Evolutionary conservation across 352 stramenopile species (phyloP).

Genomic region (Phytopythium helicoides): DNA sequence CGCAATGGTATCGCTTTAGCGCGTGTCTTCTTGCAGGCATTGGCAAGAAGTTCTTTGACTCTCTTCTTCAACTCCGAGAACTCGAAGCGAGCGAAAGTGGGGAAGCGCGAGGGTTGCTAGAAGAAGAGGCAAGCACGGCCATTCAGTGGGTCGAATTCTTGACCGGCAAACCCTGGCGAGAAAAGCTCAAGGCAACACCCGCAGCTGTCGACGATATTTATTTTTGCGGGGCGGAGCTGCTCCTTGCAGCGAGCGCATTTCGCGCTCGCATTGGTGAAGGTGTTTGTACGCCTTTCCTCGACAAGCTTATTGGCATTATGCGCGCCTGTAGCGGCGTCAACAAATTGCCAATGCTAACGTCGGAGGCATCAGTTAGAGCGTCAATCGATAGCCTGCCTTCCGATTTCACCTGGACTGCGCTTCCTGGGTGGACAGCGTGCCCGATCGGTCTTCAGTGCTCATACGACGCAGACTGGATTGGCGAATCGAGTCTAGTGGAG

Average conservation of each 20-base stretch:
- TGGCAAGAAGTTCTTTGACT: constrained; percentile 42
- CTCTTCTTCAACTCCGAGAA: constrained; percentile 11
- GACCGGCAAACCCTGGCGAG: constrained; percentile 63
- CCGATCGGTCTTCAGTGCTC: constrained; percentile 44
- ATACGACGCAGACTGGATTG: constrained; percentile 16
- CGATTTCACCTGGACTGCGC: constrained; percentile 22
- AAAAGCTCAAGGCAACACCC: constrained; percentile 55
- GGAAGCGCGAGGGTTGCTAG: constrained; percentile 1
- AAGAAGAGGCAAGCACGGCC: constrained; percentile 29
- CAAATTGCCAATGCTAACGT: constrained; percentile 34
- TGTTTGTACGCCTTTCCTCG: constrained; percentile 15
- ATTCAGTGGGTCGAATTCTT: constrained; percentile 66
- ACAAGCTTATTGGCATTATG: constrained; percentile 35
- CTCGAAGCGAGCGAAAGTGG: constrained; percentile 1
- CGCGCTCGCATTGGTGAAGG: constrained; percentile 12
- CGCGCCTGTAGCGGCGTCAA: constrained; percentile 47
- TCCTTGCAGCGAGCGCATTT: constrained; percentile 29
- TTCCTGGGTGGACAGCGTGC: constrained; percentile 38
- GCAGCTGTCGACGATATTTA: constrained; percentile 65
- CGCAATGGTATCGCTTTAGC: constrained; percentile 43
- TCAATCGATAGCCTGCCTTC: constrained; percentile 9
- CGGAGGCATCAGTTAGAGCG: constrained; percentile 19
- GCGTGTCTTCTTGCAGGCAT: constrained; percentile 50
- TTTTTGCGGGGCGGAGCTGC: constrained; percentile 50
- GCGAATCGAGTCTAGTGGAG: constrained; percentile 19